Evolutionary conservation across 148 eudicot genomes (phyloP).

Genomic region (Bassia scoparia): DNA sequence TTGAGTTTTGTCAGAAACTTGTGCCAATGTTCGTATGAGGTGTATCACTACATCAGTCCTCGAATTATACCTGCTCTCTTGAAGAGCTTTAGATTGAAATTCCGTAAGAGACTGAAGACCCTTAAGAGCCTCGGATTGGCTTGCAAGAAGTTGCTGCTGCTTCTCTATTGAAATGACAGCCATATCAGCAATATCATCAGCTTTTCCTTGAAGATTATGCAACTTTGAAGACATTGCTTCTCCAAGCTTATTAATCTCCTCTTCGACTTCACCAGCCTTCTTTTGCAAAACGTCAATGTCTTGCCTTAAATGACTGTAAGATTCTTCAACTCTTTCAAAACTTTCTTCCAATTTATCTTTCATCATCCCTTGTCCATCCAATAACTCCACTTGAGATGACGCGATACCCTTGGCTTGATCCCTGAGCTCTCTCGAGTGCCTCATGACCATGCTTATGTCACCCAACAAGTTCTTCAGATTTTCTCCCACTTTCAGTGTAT

Average conservation of each 20-base stretch:
- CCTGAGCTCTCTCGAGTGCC: constrained; percentile 22
- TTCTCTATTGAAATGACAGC: constrained; percentile 56
- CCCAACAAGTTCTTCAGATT: constrained; percentile 22
- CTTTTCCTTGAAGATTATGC: constrained; percentile 53
- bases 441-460: constrained; percentile 17
- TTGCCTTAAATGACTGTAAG: constrained; percentile 17
- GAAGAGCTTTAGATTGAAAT: constrained; percentile 63
- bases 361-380: constrained; percentile 27
- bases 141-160: constrained; percentile 61
- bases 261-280: constrained; percentile 46
- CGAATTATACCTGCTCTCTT: constrained; percentile 64
- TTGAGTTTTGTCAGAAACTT: too few species aligned
- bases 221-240: constrained; percentile 51
- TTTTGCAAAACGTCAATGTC: constrained; percentile 18
- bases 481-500: constrained; percentile 19
- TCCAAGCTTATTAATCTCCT: constrained; percentile 48
- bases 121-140: constrained; percentile 56
- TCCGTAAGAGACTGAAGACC: constrained; percentile 53
- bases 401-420: constrained; percentile 27
- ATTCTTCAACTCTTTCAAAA: constrained; percentile 23
- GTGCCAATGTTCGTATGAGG: too few species aligned
- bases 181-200: constrained; percentile 62
- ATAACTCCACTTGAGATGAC: constrained; percentile 21
- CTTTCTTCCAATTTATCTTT: constrained; percentile 27
- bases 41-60: too few species aligned